phyloP scores from a whole-genome alignment of 768 basidiomycete genomes.

The Boletales sp. region DNA sequence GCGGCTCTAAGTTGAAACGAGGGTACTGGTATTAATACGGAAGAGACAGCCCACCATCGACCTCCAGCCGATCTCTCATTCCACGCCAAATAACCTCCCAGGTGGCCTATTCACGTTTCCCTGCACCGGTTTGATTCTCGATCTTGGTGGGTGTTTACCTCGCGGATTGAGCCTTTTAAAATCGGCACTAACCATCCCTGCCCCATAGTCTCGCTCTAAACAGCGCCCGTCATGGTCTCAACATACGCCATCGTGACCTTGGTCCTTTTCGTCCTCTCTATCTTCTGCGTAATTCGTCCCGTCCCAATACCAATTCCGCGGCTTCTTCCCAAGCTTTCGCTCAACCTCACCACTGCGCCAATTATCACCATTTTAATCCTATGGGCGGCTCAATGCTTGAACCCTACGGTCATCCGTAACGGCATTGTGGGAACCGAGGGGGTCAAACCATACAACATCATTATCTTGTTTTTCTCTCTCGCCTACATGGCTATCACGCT shows the following conservation, averaged over 20 bases:
- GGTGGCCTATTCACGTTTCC: too few relatives aligned
- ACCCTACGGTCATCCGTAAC: constrained; percentile 48
- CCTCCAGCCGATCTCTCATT: too few relatives aligned
- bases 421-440: constrained; percentile 81
- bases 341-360: constrained; percentile 54
- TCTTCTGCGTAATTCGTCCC: constrained; percentile 48
- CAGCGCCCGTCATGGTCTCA: constrained; percentile 36
- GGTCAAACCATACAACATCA: constrained; percentile 87
- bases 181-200: neutral
- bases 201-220: neutral
- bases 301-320: constrained; percentile 38
- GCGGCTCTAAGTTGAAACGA: too few relatives aligned
- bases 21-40: too few relatives aligned
- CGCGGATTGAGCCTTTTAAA: neutral
- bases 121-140: too few relatives aligned
- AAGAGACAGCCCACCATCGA: too few relatives aligned
- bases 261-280: constrained; percentile 51
- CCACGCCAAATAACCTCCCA: too few relatives aligned
- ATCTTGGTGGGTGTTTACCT: neutral
- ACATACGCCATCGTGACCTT: constrained; percentile 47
- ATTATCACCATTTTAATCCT: constrained; percentile 49
- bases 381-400: constrained; percentile 54
- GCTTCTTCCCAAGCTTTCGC: constrained; percentile 31
- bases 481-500: constrained; percentile 93
- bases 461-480: constrained; percentile 87